Base-by-base conservation (phyloP, 805 yeast species). In the Saccharomycopsis babjevae region DNA sequence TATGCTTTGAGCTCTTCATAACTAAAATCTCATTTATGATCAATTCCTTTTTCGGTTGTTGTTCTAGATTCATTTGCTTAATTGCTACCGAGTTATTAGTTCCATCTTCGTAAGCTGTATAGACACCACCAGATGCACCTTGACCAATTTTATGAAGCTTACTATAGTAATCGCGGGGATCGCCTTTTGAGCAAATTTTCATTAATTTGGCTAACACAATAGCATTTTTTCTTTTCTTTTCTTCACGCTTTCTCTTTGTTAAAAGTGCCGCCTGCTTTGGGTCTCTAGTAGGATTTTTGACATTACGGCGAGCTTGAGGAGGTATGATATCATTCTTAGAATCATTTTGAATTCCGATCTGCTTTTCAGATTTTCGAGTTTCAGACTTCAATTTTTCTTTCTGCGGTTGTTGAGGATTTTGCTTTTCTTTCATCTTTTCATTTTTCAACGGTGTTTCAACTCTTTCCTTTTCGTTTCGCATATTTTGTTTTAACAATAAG, bases 71-170 rank as follows among this genome's bases (percentile, higher is more conserved):
- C 96, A 94, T 94, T 76, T 94, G 97, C 71, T 94, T 94, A 67
- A 94, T 89, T 8, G 99, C 99, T 43, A 94, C 97, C 57, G 83
- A 78, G 36, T 76, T 75, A 60, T 77, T 77, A 25, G 79, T 77
- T 18, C 79, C 79, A 39, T 74, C 70, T 66, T 85, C 88, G 67
- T 85, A 82, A 0, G 97, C 97, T 36, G 94, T 89, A 68, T 86
- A 94, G 36, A 94, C 99, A 46, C 96, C 96, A 59, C 99, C 99
- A 16, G 96, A 86, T 0, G 99, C 99, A 69, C 99, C 99, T 75
- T 94, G 99, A 0, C 99, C 99, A 65, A 94, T 86, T 72, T 93
- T 92, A 43, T 82, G 79, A 64, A 93, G 77, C 68, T 84, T 85
- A 54, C 78, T 76, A 72, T 89, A 94, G 57, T 81, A 70, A 59